Evolutionary conservation across 371 early-diverging fungal species (phyloP).

Genomic region (Dinochytrium kinnereticum): DNA sequence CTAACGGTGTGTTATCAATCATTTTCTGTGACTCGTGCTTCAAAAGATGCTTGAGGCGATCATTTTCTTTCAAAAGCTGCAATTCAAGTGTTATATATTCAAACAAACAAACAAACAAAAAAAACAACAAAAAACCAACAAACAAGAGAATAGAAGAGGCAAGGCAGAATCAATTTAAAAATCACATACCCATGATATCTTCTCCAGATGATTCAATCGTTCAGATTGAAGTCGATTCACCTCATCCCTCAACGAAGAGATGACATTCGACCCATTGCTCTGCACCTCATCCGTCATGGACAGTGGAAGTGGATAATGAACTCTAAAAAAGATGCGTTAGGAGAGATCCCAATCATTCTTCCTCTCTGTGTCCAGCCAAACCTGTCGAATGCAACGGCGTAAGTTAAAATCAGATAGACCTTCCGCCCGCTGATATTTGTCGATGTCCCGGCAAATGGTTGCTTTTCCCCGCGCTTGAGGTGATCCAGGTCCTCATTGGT

Average conservation of each 20-base stretch:
- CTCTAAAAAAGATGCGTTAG: slow-evolving; percentile 31
- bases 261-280: not conserved
- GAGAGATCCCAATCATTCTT: too few species aligned
- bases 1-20: not conserved
- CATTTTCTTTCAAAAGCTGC: slow-evolving; percentile 49
- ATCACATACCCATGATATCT: slow-evolving; percentile 13
- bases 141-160: not conserved
- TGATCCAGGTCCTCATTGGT: slow-evolving; percentile 43
- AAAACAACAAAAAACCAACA: too few species aligned
- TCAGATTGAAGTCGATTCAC: slow-evolving; percentile 18
- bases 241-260: not conserved
- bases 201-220: slow-evolving; percentile 15
- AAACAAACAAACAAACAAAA: not conserved
- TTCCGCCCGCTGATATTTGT: slow-evolving; percentile 17
- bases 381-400: slow-evolving; percentile 57
- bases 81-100: not conserved
- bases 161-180: not conserved
- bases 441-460: not conserved
- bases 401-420: slow-evolving; percentile 54
- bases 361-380: too few species aligned
- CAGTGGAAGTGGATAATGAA: slow-evolving; percentile 58
- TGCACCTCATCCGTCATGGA: not conserved
- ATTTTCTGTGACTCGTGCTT: slow-evolving; percentile 27
- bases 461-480: slow-evolving; percentile 11
- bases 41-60: slow-evolving; percentile 41